Base-by-base conservation (phyloP, 2,329 filamentous ascomycete genomes). In the Diplodia sapinea region DNA sequence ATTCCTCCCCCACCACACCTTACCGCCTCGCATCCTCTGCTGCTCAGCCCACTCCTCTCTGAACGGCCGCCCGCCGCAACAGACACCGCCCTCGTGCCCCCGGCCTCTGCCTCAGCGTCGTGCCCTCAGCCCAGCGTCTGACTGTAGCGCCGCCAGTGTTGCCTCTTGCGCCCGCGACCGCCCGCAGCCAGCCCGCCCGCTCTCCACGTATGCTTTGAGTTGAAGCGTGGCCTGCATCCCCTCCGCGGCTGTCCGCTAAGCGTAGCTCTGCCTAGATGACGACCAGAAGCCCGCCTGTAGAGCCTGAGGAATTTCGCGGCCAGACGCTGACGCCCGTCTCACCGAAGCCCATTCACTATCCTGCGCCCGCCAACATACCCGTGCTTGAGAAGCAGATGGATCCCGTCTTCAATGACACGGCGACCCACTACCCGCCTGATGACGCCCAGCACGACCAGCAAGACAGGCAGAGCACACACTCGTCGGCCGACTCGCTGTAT, bases 371-470 rank as follows among this genome's bases (percentile, higher is more conserved):
- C 72, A 89, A 87, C 72, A 90, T 91, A 69, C 88, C 89, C 68
- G 86, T 92, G 66, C 82, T 91, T 74, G 85, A 88, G 75, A 88
- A 89, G 76, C 88, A 91, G 80, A 91, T 88, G 86, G 89, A 92
- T 79, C 87, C 88, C 66, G 81, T 86, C 72, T 90, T 91, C 82
- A 89, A 89, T 79, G 88, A 90, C 77, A 87, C 87, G 67, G 83
- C 87, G 65, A 85, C 84, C 70, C 86, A 87, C 76, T 82, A 85
- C 82, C 74, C 77, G 75, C 72, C 71, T 38, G 77, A 73, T 70
- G 77, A 73, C 70, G 72, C 73, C 70, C 76, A 75, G 67, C 75
- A 76, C 61, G 73, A 78, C 50, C 73, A 74, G 64, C 75, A 76
- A 64, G 73, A 78, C 50, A 73, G 74, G 64, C 72, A 73, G 66